A percentile compares a stretch with the other conserved stretches of the same genome.
These are phyloP conservation scores for Phaeotremella skinneri DNA, from an alignment of 768 basidiomycete genomes.

Conservation along the genomic window DNA sequence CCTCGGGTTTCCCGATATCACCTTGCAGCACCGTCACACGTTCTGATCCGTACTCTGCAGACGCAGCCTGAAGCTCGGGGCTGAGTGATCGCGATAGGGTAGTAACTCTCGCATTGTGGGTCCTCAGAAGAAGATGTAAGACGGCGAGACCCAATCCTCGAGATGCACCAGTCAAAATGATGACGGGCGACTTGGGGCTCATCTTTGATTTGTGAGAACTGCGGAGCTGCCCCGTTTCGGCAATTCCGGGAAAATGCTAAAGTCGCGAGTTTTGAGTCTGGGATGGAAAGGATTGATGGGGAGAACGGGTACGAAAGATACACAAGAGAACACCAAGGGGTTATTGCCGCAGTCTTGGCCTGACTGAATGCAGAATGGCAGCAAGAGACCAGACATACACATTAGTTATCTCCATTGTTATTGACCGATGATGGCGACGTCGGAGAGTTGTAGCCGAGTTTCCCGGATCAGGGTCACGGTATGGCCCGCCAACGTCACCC, in stretches of 20 bases:
- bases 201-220: constrained; percentile 7
- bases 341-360: too few species aligned
- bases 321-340: too few species aligned
- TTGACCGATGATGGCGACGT: too few species aligned
- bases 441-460: too few species aligned
- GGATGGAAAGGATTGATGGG: not conserved
- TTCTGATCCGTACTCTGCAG: constrained; percentile 24
- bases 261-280: too few species aligned
- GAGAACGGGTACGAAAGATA: too few species aligned
- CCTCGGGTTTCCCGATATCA: constrained; percentile 59
- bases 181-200: constrained; percentile 55
- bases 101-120: constrained; percentile 67
- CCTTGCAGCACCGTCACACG: constrained; percentile 49
- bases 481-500: not conserved
- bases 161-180: constrained; percentile 79
- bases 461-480: too few species aligned
- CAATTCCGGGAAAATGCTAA: too few species aligned
- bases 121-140: constrained; percentile 63
- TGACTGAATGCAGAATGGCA: too few species aligned
- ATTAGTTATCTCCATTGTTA: too few species aligned
- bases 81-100: constrained; percentile 70
- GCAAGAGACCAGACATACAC: too few species aligned
- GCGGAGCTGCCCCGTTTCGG: too few species aligned
- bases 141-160: constrained; percentile 78
- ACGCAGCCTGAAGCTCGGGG: constrained; percentile 59